Base-by-base conservation (phyloP, 352 stramenopile species). In the Phytophthora sojae region DNA sequence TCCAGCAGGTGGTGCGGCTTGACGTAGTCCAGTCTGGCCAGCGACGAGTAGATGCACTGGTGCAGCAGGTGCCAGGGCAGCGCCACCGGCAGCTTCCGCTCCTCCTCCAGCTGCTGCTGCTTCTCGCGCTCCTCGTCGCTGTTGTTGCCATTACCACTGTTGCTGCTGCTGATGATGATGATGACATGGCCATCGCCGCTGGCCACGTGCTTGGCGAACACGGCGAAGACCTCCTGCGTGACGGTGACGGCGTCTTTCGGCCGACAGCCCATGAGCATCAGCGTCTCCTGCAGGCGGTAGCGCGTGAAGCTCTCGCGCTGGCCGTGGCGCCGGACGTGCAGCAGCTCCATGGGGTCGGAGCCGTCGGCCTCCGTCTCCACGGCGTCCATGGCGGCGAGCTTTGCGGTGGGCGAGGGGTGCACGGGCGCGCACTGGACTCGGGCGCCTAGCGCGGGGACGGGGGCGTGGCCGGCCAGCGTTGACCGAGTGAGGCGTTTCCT, bases 181-280 rank as follows among this genome's bases (percentile, higher is more conserved):
- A 6, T 30, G 26, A 37, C 25, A 64, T 17, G 57, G 26, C 6
- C 2, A 3, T 19, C 14, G 14, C 39, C 39, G 39, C 71, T 78
- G n/a, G 57, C 32, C 35, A 86, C 45, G 57, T 91, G 86, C 52
- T 89, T 85, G 50, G 79, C 47, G 52, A 92, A 94, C 2, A 90
- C 63, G 0, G 59, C 64, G 42, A 95, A 95, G 23, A 91, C 84
- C 39, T 92, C 79, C 21, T 74, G 65, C n/a, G 87, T 94, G 29
- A 95, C 87, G 0, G 63, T 77, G 19, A 92, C 83, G 0, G 87
- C 87, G 67, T 96, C 89, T 50, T 91, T 91, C 3, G 83, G 80
- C 35, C 89, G 79, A 59, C 87, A 95, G 45, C 89, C 89, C 89
- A 96, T 96, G 68, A 96, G 83, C 83, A 94, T 94, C 47, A 96